Percentiles rank a stretch among this genome's conserved stretches.
Conservation (phyloP, 208 protist species). For the Endotrypanum monterogeii region DNA sequence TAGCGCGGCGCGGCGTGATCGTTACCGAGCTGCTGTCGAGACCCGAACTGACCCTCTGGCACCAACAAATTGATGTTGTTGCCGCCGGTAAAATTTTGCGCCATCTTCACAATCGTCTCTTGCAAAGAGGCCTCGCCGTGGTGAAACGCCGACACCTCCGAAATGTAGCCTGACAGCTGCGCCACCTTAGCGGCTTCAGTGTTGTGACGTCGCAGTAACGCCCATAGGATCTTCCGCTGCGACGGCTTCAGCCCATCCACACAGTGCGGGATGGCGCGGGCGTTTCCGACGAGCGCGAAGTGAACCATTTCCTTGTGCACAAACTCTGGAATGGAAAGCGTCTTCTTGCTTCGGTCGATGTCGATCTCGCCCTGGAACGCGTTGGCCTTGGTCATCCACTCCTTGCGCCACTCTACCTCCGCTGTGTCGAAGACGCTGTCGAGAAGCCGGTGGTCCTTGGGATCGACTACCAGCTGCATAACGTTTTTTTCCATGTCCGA, state of each 20-base stretch:
- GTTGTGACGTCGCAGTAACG: conserved; percentile 89
- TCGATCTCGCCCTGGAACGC: conserved; percentile 85
- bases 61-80: conserved; percentile 99
- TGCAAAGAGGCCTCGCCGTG: conserved; percentile 99
- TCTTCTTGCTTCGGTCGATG: conserved; percentile 88
- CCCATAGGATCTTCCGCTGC: conserved; percentile 99
- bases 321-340: conserved; percentile 95
- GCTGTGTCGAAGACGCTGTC: conserved; percentile 99
- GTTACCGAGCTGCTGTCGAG: conserved; percentile 96
- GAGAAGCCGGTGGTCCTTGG: conserved; percentile 93
- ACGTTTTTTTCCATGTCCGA: conserved; percentile 95
- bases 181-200: conserved; percentile 98
- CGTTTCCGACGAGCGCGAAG: conserved; percentile 95
- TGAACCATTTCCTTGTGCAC: conserved; percentile 99
- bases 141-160: conserved; percentile 98
- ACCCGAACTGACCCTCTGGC: conserved; percentile 99
- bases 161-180: conserved; percentile 98
- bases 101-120: conserved; percentile 99
- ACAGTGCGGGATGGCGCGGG: conserved; percentile 83
- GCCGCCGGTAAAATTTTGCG: conserved; percentile 98
- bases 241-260: conserved; percentile 99
- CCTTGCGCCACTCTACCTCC: conserved; percentile 97
- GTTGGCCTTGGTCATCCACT: conserved; percentile 97
- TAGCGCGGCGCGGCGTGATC: conserved; percentile 97
- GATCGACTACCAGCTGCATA: conserved; percentile 89